Evolutionary conservation across 2,329 filamentous ascomycete genomes (phyloP).

Genomic region (Aspergillus aculeatus): DNA sequence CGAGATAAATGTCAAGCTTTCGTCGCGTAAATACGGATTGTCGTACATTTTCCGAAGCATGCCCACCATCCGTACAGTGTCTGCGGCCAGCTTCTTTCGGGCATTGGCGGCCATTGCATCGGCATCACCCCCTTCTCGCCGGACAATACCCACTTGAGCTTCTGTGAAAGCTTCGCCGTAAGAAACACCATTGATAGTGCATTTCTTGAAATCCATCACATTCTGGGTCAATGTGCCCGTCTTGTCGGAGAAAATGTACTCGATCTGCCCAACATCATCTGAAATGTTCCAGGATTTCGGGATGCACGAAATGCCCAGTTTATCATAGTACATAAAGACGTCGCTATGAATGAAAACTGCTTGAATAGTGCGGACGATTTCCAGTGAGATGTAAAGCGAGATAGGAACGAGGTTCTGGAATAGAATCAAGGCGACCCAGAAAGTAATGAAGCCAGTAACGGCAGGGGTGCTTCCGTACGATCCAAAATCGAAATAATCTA

Average conservation of each 20-base stretch:
- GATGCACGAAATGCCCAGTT: conserved; percentile 88
- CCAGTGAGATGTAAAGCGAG: conserved; percentile 93
- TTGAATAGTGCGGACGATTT: conserved; percentile 90
- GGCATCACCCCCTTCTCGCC: conserved; percentile 81
- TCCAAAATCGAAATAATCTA: conserved; percentile 80
- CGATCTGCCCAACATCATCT: conserved; percentile 94
- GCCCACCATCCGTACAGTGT: conserved; percentile 69
- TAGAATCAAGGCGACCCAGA: conserved; percentile 90
- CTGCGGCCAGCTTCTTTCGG: conserved; percentile 73
- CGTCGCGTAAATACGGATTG: conserved; percentile 88
- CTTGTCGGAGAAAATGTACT: conserved; percentile 98
- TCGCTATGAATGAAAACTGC: conserved; percentile 98
- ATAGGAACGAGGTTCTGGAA: conserved; percentile 99
- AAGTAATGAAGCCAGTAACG: conserved; percentile 90
- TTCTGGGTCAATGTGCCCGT: conserved; percentile 88
- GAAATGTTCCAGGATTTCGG: conserved; percentile 99
- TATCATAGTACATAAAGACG: conserved; percentile 93
- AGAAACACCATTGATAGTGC: conserved; percentile 89
- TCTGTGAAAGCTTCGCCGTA: conserved; percentile 99
- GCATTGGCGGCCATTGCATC: conserved; percentile 74
- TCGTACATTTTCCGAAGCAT: conserved; percentile 74
- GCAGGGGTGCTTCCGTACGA: conserved; percentile 72
- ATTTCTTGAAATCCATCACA: conserved; percentile 99
- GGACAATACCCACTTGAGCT: conserved; percentile 93
- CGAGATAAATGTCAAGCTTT: conserved; percentile 87